These are phyloP conservation scores for Alternaria gaisen DNA, from an alignment of 2,329 filamentous ascomycete species.

Conservation along the genomic window DNA sequence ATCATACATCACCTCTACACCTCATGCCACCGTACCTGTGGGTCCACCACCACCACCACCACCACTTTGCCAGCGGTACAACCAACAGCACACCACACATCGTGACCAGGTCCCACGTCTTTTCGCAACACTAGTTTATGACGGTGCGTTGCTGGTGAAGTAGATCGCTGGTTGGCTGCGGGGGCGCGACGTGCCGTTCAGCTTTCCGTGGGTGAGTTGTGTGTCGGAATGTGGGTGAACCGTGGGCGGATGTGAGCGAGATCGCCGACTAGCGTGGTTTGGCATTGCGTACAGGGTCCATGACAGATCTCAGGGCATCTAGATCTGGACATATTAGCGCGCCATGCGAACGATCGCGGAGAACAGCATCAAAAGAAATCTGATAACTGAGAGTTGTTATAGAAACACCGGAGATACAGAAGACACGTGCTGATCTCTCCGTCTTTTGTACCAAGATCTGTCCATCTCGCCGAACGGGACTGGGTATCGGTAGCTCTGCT, in stretches of 20 bases:
- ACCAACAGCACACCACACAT: constrained; percentile 8
- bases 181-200: constrained; percentile 2
- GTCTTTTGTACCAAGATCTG: neutral
- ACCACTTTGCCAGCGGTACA: constrained; percentile 3
- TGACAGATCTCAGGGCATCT: constrained; percentile 7
- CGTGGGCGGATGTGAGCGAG: neutral
- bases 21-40: constrained; percentile 1
- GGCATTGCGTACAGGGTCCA: neutral
- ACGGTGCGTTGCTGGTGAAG: constrained; percentile 1
- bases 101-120: constrained; percentile 3
- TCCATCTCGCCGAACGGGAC: neutral
- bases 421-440: constrained; percentile 1
- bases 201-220: constrained; percentile 7
- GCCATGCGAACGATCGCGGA: neutral
- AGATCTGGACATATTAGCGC: neutral
- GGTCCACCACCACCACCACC: constrained; percentile 1
- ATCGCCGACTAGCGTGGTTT: neutral
- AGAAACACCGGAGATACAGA: constrained; percentile 1
- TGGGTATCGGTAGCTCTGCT: neutral
- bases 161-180: constrained; percentile 4
- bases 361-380: constrained; percentile 2
- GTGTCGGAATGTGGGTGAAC: constrained; percentile 8
- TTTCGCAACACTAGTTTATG: constrained; percentile 2
- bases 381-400: neutral
- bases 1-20: constrained; percentile 6